Evolutionary conservation across 352 stramenopile species (phyloP).

Genomic region (Phytophthora kernoviae): DNA sequence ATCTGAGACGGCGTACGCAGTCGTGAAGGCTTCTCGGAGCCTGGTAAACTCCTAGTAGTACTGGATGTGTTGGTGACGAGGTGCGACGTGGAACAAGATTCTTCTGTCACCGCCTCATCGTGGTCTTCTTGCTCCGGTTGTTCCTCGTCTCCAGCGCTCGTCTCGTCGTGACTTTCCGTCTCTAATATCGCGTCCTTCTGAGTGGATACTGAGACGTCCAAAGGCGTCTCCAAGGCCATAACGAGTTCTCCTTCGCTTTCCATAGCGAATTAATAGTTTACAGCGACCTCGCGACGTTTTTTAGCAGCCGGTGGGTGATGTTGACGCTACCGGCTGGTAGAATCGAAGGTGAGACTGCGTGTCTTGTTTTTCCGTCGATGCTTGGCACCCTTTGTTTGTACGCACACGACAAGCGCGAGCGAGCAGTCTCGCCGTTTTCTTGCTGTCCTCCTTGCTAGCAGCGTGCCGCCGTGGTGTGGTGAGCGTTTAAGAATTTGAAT

Average conservation of each 20-base stretch:
- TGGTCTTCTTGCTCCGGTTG: slow-evolving; percentile 11
- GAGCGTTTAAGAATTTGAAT: too few relatives aligned
- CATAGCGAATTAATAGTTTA: too few relatives aligned
- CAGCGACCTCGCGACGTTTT: too few relatives aligned
- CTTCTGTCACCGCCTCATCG: too few relatives aligned
- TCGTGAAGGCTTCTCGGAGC: slow-evolving; percentile 16
- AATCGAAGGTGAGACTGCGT: too few relatives aligned
- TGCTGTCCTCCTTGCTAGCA: slow-evolving; percentile 7
- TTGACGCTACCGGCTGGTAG: too few relatives aligned
- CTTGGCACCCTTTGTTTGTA: not conserved
- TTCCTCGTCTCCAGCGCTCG: slow-evolving; percentile 13
- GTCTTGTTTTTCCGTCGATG: slow-evolving; percentile 17
- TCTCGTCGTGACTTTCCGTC: slow-evolving; percentile 9
- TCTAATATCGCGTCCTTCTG: not conserved
- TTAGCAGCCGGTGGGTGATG: not conserved
- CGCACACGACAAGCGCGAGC: not conserved
- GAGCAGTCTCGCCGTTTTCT: too few relatives aligned
- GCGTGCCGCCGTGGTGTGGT: too few relatives aligned
- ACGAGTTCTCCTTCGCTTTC: not conserved
- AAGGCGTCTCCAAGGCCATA: not conserved
- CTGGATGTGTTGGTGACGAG: slow-evolving; percentile 27
- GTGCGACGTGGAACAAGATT: slow-evolving; percentile 15
- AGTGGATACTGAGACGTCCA: slow-evolving; percentile 7
- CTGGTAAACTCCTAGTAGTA: slow-evolving; percentile 1
- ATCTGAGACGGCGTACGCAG: slow-evolving; percentile 32